Percentiles rank a stretch among this genome's conserved stretches.
These are phyloP conservation scores for Acanthochlamys bracteata DNA, from an alignment of 106 monocot genomes.

Conservation along the genomic window DNA sequence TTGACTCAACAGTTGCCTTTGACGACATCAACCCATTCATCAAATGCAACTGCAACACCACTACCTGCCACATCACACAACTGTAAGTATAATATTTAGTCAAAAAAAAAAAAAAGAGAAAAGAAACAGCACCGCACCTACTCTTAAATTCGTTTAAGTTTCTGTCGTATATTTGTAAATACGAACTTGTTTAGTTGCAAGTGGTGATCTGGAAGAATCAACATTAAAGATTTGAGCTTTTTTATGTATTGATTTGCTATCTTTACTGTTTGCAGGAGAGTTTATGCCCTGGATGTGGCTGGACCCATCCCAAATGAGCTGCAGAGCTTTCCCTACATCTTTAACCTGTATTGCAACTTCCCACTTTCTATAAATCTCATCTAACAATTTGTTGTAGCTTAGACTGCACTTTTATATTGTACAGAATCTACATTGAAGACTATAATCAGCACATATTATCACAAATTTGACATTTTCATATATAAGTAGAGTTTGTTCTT, in stretches of 20 bases:
- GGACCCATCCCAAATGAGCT: constrained; percentile 47
- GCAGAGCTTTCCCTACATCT: constrained; percentile 29
- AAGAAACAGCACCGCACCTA: no score
- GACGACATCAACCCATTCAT: constrained; percentile 37
- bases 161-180: not conserved
- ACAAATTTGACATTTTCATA: no score
- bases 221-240: no score
- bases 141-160: not conserved
- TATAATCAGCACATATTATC: no score
- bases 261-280: constrained; percentile 19
- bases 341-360: constrained; percentile 19
- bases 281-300: constrained; percentile 19
- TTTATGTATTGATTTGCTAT: not conserved
- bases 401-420: no score
- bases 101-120: no score
- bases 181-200: not conserved
- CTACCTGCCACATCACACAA: constrained; percentile 41
- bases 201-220: no score
- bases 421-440: no score
- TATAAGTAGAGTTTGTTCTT: no score
- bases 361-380: not conserved
- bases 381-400: no score
- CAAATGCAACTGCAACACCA: constrained; percentile 36
- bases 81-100: constrained; percentile 14
- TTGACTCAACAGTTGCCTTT: constrained; percentile 15